Percentiles rank a stretch among this genome's conserved stretches.
Conservation (phyloP, 306 rosid species). For the Notholithocarpus densiflorus region DNA sequence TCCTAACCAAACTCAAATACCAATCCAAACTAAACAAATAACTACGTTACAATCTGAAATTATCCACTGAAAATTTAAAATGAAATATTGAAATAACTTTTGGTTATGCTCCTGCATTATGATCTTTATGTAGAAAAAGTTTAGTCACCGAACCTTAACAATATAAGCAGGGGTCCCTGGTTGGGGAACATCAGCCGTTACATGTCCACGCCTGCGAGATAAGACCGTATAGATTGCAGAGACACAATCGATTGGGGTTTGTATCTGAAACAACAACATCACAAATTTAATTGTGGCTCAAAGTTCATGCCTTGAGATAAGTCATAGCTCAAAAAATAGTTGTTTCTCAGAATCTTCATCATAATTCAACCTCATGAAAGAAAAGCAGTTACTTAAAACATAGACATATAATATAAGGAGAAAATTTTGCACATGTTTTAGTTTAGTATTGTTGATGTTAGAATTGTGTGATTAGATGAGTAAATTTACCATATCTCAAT, state of each 20-base stretch:
- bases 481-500: too few species aligned
- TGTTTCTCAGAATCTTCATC: slow-evolving; percentile 1
- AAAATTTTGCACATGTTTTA: not conserved
- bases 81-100: too few species aligned
- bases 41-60: too few species aligned
- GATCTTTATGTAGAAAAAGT: not conserved
- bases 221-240: slow-evolving; percentile 97
- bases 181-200: slow-evolving; percentile 97
- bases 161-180: slow-evolving; percentile 97
- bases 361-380: not conserved
- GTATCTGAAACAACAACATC: slow-evolving; percentile 63
- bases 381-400: not conserved
- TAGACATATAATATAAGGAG: not conserved
- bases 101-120: too few species aligned
- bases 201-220: slow-evolving; percentile 99
- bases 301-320: slow-evolving; percentile 12
- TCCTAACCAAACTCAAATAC: too few species aligned
- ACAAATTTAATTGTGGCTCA: slow-evolving; percentile 12
- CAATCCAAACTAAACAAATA: too few species aligned
- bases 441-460: too few species aligned
- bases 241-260: slow-evolving; percentile 96
- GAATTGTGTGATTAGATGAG: too few species aligned
- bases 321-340: not conserved
- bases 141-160: slow-evolving; percentile 68
- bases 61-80: too few species aligned